Conservation (phyloP, 2,329 filamentous ascomycete species). For the Zasmidium citrigriseum region DNA sequence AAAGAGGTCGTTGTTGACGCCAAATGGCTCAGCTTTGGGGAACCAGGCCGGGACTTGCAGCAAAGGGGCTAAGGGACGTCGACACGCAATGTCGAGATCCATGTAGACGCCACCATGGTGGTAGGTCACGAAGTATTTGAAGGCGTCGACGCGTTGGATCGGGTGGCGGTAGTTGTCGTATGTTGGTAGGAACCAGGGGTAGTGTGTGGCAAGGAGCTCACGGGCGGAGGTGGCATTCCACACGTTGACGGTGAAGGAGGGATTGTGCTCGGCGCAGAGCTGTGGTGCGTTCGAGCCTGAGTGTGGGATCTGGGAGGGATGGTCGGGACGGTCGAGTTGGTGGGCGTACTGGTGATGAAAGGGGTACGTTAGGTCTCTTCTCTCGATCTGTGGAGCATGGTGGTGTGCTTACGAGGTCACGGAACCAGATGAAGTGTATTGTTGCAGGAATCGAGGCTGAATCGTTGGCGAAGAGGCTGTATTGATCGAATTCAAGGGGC, state of each 20-base stretch:
- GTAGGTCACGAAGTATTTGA: constrained; percentile 76
- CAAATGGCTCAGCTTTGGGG: constrained; percentile 70
- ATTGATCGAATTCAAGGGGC: neutral
- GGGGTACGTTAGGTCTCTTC: too few relatives aligned
- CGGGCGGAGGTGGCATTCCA: neutral
- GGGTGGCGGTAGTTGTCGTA: constrained; percentile 74
- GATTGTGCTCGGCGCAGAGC: neutral
- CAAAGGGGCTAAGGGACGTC: constrained; percentile 63
- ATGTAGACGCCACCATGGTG: constrained; percentile 81
- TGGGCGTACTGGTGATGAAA: too few relatives aligned
- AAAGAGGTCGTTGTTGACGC: constrained; percentile 81
- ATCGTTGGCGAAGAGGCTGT: neutral
- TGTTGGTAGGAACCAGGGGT: constrained; percentile 69
- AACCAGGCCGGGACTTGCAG: constrained; percentile 72
- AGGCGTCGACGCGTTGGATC: constrained; percentile 73
- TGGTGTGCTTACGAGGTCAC: too few relatives aligned
- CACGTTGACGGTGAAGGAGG: neutral
- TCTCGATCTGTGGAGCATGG: too few relatives aligned
- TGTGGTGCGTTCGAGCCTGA: neutral
- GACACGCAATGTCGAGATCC: constrained; percentile 73
- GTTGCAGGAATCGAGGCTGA: neutral
- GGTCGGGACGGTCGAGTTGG: neutral
- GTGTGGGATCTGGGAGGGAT: neutral
- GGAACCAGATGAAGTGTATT: neutral
- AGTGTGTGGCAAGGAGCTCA: constrained; percentile 70